Evolutionary conservation across 2,329 filamentous ascomycete species (phyloP).

Genomic region (Neopestalotiopsis clavispora): DNA sequence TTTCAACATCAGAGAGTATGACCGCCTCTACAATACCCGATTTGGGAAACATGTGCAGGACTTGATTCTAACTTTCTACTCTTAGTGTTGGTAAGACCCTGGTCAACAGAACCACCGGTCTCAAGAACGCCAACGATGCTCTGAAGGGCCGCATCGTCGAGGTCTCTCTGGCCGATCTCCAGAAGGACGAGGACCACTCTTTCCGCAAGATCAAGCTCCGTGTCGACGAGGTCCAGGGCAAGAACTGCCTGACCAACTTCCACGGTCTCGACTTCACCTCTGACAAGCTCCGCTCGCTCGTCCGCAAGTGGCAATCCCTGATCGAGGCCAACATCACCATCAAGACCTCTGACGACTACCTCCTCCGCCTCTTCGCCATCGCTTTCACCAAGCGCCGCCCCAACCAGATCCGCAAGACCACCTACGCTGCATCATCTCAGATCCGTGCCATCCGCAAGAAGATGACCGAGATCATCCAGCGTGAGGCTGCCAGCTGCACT

Average conservation of each 20-base stretch:
- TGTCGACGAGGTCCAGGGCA: slow-evolving; percentile 98
- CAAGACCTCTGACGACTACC: slow-evolving; percentile 99
- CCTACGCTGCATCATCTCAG: slow-evolving; percentile 95
- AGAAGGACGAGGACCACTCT: slow-evolving; percentile 99
- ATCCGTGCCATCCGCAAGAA: slow-evolving; percentile 98
- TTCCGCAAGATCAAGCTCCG: slow-evolving; percentile 99
- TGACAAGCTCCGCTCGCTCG: slow-evolving; percentile 98
- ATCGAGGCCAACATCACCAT: slow-evolving; percentile 99
- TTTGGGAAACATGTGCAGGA: slow-evolving; percentile 3
- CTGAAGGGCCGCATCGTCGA: slow-evolving; percentile 99
- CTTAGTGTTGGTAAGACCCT: slow-evolving; percentile 98
- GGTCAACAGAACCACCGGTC: slow-evolving; percentile 98
- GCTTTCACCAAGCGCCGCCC: slow-evolving; percentile 99
- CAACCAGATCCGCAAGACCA: slow-evolving; percentile 99
- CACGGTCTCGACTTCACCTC: slow-evolving; percentile 99
- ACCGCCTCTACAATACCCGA: slow-evolving; percentile 25
- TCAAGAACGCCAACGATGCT: slow-evolving; percentile 99
- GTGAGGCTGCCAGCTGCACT: slow-evolving; percentile 93
- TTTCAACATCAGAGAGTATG: slow-evolving; percentile 97
- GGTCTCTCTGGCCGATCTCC: slow-evolving; percentile 97
- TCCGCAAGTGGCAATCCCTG: slow-evolving; percentile 99
- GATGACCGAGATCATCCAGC: slow-evolving; percentile 99
- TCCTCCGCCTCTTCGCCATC: slow-evolving; percentile 97
- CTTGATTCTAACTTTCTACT: slow-evolving; percentile 31
- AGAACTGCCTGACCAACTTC: slow-evolving; percentile 99